These are phyloP conservation scores for Ophiostoma pallidulum DNA, from an alignment of 2,329 filamentous ascomycete genomes.

Conservation along the genomic window DNA sequence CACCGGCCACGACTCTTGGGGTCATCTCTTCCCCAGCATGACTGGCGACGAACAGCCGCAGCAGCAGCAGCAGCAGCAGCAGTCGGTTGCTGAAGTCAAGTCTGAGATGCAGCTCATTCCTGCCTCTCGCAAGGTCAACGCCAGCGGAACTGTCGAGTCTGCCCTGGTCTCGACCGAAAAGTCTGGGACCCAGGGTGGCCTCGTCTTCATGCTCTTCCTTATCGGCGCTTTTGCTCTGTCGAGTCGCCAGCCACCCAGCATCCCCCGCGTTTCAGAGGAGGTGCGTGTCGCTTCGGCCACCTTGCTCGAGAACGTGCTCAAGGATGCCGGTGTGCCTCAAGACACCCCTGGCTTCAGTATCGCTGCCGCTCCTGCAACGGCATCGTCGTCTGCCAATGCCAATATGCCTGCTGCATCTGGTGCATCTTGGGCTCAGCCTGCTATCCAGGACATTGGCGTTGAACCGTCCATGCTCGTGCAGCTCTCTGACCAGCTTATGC, in stretches of 20 bases:
- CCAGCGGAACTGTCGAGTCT: conserved; percentile 44
- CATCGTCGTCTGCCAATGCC: conserved; percentile 3
- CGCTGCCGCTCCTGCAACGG: background rate
- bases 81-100: conserved; percentile 41
- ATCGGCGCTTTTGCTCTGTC: conserved; percentile 94
- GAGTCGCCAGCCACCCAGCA: conserved; percentile 63
- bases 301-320: conserved; percentile 71
- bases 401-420: background rate
- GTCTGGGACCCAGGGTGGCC: conserved; percentile 63
- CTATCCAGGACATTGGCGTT: conserved; percentile 31
- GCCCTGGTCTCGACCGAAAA: conserved; percentile 46
- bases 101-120: conserved; percentile 44
- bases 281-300: conserved; percentile 69
- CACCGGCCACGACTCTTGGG: conserved; percentile 54
- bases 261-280: conserved; percentile 71
- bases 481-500: conserved; percentile 58
- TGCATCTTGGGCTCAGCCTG: background rate
- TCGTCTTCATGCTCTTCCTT: conserved; percentile 91
- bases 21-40: conserved; percentile 69
- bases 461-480: conserved; percentile 55
- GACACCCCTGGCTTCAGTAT: conserved; percentile 6
- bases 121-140: conserved; percentile 20
- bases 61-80: conserved; percentile 10
- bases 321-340: conserved; percentile 59
- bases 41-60: conserved; percentile 41